These are phyloP conservation scores for Colletotrichum sidae DNA, from an alignment of 2,329 filamentous ascomycete genomes.

Conservation along the genomic window DNA sequence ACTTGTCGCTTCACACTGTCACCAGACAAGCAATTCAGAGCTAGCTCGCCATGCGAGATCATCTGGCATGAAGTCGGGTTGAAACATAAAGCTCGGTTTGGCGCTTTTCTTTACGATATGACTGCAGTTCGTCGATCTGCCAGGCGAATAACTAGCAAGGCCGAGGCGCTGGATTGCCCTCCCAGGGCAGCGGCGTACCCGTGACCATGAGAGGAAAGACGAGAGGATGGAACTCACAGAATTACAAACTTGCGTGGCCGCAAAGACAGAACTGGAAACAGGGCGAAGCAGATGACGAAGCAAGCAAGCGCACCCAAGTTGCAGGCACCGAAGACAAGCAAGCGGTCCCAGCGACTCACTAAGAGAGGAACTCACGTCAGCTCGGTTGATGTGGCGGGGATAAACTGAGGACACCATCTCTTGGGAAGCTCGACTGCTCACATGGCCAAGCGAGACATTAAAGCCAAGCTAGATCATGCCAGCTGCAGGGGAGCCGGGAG, in stretches of 20 bases:
- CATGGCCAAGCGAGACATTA: slow-evolving; percentile 49
- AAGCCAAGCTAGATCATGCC: slow-evolving; percentile 56
- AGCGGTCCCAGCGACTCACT: slow-evolving; percentile 98
- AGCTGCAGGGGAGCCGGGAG: slow-evolving; percentile 54
- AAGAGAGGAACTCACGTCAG: slow-evolving; percentile 46
- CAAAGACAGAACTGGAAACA: slow-evolving; percentile 85
- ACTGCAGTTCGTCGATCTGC: slow-evolving; percentile 20
- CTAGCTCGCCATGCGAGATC: slow-evolving; percentile 41
- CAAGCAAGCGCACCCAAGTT: slow-evolving; percentile 90
- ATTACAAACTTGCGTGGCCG: slow-evolving; percentile 95
- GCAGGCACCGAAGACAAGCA: slow-evolving; percentile 91
- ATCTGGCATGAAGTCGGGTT: slow-evolving; percentile 49
- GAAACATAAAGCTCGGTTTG: slow-evolving; percentile 44
- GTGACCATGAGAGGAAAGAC: slow-evolving; percentile 17
- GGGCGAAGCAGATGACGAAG: slow-evolving; percentile 91
- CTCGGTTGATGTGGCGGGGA: slow-evolving; percentile 42
- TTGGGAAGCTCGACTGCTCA: slow-evolving; percentile 44
- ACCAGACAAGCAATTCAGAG: slow-evolving; percentile 22
- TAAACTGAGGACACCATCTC: slow-evolving; percentile 38
- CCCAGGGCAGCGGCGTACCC: slow-evolving; percentile 1
- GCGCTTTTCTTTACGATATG: slow-evolving; percentile 1
- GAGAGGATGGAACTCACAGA: slow-evolving; percentile 76
- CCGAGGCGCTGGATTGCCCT: not conserved
- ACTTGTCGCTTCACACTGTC: slow-evolving; percentile 31
- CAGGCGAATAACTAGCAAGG: slow-evolving; percentile 22